Evolutionary conservation across 768 basidiomycete species (phyloP), one percentile per base, ranked within the genome.

Genomic region (Suillus plorans): DNA sequence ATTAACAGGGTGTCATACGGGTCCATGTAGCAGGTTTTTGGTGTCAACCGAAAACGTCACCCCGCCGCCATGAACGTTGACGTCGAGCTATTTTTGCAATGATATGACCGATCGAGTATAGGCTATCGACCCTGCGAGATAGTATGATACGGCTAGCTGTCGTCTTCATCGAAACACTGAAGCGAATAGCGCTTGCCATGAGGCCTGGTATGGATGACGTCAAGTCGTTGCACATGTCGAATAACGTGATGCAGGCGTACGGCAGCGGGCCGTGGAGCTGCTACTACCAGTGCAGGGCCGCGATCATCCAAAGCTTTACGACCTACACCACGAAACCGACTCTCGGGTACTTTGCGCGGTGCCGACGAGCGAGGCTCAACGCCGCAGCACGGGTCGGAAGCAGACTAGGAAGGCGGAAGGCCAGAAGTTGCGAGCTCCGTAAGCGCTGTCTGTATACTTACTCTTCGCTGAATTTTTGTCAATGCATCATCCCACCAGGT

Each of bases 391-490:
- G 36, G 36, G 36, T 52, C 50, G 16, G 31, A 31, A 31, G 31
- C 31, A 31, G 6, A 31, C 5, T 31, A 31, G 31, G 31, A 31
- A 31, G 31, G 31, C 4, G 31, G 31, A 5, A 7, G 28, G 28
- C 57, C 41, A 52, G 66, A 66, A 71, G 53, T 34, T 36, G 34
- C 31, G 20, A n/a, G 20, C 53, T 34, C 52, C 16, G 36, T 10
- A 37, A 37, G 1, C 10, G 9, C 10, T 50, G 49, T 25, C 13
- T 50, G 18, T 6, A 22, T 31, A 31, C 31, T 31, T 31, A 31
- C 3, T 14, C 13, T 7, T 50, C 1, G 18, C 45, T 10, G n/a
- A 9, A 47, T 47, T 12, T 1, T 12, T 50, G n/a, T n/a, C n/a
- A n/a, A n/a, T n/a, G n/a, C 25, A 50, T 50, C 9, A 18, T 28